These are phyloP conservation scores for Citrus glauca DNA, from an alignment of 345 rosid species.

Conservation along the genomic window DNA sequence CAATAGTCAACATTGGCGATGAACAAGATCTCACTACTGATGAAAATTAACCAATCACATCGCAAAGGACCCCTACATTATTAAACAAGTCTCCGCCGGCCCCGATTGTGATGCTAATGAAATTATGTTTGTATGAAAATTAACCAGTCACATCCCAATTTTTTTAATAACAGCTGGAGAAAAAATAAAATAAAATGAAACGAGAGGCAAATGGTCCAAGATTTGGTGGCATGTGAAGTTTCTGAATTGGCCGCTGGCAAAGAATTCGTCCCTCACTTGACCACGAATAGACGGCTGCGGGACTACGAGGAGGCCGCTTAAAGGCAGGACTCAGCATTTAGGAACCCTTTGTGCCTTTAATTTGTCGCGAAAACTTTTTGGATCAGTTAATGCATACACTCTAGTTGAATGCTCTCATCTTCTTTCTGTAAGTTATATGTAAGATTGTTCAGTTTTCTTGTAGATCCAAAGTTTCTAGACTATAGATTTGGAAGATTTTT, in stretches of 20 bases:
- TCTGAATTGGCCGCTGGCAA: not conserved
- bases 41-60: conserved; percentile 2
- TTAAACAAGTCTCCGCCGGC: not conserved
- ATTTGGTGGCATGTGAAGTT: not conserved
- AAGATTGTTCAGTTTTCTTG: too few relatives aligned
- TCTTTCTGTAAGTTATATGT: too few relatives aligned
- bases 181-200: not conserved
- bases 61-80: not conserved
- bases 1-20: not conserved
- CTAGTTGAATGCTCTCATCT: not conserved
- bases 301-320: not conserved
- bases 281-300: not conserved
- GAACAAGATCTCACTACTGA: not conserved
- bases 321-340: not conserved
- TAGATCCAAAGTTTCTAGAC: too few relatives aligned
- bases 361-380: not conserved
- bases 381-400: not conserved
- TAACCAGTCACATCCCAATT: too few relatives aligned
- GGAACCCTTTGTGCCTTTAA: not conserved
- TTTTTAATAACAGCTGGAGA: too few relatives aligned
- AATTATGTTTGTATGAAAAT: not conserved
- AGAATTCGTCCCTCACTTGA: not conserved
- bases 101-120: conserved; percentile 13
- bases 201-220: not conserved
- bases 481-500: too few relatives aligned